Evolutionary conservation across 2,329 filamentous ascomycete genomes (phyloP).

Genomic region (Aureobasidium sp.): DNA sequence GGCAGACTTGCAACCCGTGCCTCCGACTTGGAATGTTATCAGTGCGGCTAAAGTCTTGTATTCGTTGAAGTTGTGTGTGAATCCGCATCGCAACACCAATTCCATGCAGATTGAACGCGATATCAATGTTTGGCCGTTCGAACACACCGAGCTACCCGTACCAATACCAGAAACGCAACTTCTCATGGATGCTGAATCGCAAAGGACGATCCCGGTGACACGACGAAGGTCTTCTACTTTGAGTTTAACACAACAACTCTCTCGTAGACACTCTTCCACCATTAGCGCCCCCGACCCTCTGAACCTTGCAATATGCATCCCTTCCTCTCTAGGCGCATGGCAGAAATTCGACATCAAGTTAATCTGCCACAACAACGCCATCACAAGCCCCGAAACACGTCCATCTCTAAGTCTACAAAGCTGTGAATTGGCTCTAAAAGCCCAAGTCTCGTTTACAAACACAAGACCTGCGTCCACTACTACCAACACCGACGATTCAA

Average conservation of each 20-base stretch:
- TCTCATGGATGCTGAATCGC: background rate
- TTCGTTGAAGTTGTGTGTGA: background rate
- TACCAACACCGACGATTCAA: background rate
- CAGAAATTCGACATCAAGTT: background rate
- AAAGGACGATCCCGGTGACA: background rate
- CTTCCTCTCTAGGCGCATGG: background rate
- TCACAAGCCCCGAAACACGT: background rate
- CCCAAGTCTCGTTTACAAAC: background rate
- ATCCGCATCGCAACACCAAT: background rate
- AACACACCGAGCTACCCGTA: background rate
- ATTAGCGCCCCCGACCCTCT: background rate
- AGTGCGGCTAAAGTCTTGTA: background rate
- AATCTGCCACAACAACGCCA: background rate
- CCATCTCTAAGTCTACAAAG: background rate
- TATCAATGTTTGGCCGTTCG: background rate
- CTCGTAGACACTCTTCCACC: background rate
- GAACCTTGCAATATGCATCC: background rate
- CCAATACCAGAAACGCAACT: background rate
- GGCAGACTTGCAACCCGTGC: background rate
- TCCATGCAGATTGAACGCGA: background rate
- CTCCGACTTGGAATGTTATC: background rate
- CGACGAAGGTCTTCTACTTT: background rate
- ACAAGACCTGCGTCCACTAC: background rate
- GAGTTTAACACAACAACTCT: background rate
- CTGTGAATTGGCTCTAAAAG: background rate